Evolutionary conservation across 768 basidiomycete species (phyloP).

Genomic region (Suillus bovinus): DNA sequence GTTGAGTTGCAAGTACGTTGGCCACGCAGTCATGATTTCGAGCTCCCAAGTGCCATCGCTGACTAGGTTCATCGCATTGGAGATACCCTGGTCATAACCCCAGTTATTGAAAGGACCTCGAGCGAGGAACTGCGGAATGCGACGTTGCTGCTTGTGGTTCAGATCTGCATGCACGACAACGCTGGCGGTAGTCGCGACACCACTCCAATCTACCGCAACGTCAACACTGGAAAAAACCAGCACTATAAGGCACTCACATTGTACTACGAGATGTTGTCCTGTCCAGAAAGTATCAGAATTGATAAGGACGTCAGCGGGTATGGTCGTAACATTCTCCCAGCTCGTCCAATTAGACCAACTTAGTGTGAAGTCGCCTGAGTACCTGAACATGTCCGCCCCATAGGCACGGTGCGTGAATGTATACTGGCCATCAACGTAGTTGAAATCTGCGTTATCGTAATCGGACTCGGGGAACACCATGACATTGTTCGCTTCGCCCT

Average conservation of each 20-base stretch:
- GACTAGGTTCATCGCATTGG: conserved; percentile 65
- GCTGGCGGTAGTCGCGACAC: conserved; percentile 57
- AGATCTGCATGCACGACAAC: conserved; percentile 79
- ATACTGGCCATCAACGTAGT: conserved; percentile 61
- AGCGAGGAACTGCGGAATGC: conserved; percentile 84
- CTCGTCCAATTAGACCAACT: conserved; percentile 74
- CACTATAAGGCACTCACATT: conserved; percentile 55
- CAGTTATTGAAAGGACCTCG: conserved; percentile 90
- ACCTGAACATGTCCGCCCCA: conserved; percentile 89
- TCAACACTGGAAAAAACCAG: not conserved
- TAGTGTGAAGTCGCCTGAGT: conserved; percentile 82
- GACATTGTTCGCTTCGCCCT: conserved; percentile 71
- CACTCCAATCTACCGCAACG: conserved; percentile 69
- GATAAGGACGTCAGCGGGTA: conserved; percentile 58
- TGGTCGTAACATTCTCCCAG: conserved; percentile 73
- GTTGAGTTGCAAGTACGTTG: conserved; percentile 86
- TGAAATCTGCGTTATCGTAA: conserved; percentile 65
- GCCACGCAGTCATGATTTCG: conserved; percentile 90
- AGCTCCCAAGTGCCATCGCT: conserved; percentile 76
- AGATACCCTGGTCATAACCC: conserved; percentile 86
- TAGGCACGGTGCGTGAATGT: conserved; percentile 79
- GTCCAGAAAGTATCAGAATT: conserved; percentile 61
- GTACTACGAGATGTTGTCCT: conserved; percentile 85
- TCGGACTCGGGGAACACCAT: conserved; percentile 85
- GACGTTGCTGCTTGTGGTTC: conserved; percentile 59